Evolutionary conservation across 495 filamentous ascomycete species (phyloP).

Genomic region (Podospora pseudopauciseta): DNA sequence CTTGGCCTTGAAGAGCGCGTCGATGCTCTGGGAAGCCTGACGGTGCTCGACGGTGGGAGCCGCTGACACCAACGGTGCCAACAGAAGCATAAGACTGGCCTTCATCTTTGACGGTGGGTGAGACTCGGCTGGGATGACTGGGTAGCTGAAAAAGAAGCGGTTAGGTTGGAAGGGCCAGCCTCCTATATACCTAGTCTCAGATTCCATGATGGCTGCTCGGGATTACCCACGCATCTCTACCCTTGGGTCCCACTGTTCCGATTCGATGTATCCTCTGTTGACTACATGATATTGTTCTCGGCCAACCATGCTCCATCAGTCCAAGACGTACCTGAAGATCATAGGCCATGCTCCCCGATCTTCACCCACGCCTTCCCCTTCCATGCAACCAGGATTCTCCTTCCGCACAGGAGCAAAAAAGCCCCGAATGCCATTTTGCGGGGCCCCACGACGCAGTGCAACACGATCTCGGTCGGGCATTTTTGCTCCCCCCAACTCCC

Average conservation of each 20-base stretch:
- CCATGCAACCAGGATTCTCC: not conserved
- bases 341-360: not conserved
- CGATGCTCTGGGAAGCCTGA: conserved; percentile 46
- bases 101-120: conserved; percentile 37
- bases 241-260: not conserved
- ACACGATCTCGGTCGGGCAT: conserved; percentile 11
- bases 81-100: conserved; percentile 35
- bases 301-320: not conserved
- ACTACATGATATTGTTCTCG: not conserved
- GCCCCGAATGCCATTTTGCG: not conserved
- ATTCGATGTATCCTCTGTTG: not conserved
- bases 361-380: not conserved
- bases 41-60: conserved; percentile 36
- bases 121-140: not conserved
- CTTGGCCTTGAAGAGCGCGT: conserved; percentile 54
- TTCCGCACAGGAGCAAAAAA: not conserved
- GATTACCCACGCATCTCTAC: not conserved
- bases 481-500: not conserved
- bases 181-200: not conserved
- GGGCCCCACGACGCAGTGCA: conserved; percentile 14
- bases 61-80: conserved; percentile 36
- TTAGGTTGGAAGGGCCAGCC: not conserved
- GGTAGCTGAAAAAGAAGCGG: not conserved
- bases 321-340: conserved; percentile 6
- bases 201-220: not conserved